Evolutionary conservation across 2,329 filamentous ascomycete species (phyloP), one percentile per base, ranked within the genome.

Genomic region (Penicillium sp.): DNA sequence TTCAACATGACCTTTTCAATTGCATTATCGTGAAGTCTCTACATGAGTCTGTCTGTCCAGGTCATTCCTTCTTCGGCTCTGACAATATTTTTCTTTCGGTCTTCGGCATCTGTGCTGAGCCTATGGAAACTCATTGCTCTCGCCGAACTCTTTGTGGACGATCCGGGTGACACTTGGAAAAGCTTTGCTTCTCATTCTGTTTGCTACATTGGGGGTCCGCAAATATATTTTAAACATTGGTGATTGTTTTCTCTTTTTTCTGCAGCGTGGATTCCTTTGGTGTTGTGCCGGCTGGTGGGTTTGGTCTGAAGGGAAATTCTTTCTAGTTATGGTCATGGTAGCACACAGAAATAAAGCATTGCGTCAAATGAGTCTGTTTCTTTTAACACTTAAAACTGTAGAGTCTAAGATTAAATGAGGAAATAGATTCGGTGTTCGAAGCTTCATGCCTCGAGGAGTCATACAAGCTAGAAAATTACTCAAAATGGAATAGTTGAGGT

Each of bases 81-180:
- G 4, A 24, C 13, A 8, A n/a, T 22, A 8, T 7, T 34, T 39
- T 32, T 22, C 14, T 11, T 10, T 46, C 47, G 39, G 18, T 29
- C 7, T 13, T 9, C 38, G n/a, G 34, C 14, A 16, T 22, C 29
- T 21, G 10, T 32, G 18, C 18, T 18, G 18, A 24, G 18, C 27
- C 31, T 43, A 21, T 32, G 14, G 40, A 54, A 5, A 29, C 4
- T 8, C 40, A 27, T 13, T 27, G 38, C 27, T 50, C 27, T 31
- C 43, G 49, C 31, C 40, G 52, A 54, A 39, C 16, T n/a, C n/a
- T 50, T 50, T 47, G 52, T 54, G 52, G 52, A 54, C 52, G 32
- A 50, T 40, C 27, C 47, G 45, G 45, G 51, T 49, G 45, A 49
- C 45, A 34, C 29, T 40, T 36, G 24, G 39, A 50, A 24, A 31